A percentile compares a stretch with the other conserved stretches of the same genome.
Conservation (phyloP, 2,329 filamentous ascomycete species). For the Lachnellula suecica region DNA sequence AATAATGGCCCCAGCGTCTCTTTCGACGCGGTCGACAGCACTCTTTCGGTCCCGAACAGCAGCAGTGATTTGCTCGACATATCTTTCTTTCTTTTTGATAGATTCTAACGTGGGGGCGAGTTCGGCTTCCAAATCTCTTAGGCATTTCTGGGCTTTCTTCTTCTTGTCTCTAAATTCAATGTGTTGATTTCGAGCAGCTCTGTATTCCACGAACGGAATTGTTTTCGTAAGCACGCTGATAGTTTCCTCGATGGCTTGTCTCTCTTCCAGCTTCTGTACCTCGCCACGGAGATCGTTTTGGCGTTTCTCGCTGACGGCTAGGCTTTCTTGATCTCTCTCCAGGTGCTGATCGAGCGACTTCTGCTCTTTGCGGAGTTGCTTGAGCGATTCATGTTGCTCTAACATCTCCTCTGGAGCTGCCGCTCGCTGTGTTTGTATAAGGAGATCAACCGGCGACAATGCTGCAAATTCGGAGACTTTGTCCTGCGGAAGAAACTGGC, state of each 20-base stretch:
- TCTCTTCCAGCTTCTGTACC: conserved; percentile 78
- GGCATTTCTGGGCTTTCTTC: conserved; percentile 53
- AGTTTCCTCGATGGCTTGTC: conserved; percentile 64
- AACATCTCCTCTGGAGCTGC: conserved; percentile 82
- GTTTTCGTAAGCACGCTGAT: conserved; percentile 65
- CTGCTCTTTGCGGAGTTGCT: conserved; percentile 66
- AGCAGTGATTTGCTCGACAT: conserved; percentile 56
- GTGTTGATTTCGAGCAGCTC: conserved; percentile 48
- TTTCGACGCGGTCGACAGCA: conserved; percentile 54
- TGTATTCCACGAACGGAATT: conserved; percentile 66
- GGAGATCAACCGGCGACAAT: conserved; percentile 75
- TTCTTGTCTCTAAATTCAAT: conserved; percentile 54
- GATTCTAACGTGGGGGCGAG: conserved; percentile 68
- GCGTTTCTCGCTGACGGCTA: conserved; percentile 68
- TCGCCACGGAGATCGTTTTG: conserved; percentile 75
- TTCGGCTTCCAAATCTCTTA: conserved; percentile 58
- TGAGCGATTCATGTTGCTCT: conserved; percentile 73
- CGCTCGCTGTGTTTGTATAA: conserved; percentile 84
- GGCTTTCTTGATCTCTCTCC: conserved; percentile 57
- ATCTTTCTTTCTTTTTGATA: conserved; percentile 68
- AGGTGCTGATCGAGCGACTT: conserved; percentile 61
- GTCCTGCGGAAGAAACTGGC: conserved; percentile 95
- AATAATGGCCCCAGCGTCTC: conserved; percentile 44
- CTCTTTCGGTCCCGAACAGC: conserved; percentile 55
- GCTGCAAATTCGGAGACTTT: conserved; percentile 92